Evolutionary conservation across 1,284 basidiomycete species (phyloP).

Genomic region (Porodaedalea pini): DNA sequence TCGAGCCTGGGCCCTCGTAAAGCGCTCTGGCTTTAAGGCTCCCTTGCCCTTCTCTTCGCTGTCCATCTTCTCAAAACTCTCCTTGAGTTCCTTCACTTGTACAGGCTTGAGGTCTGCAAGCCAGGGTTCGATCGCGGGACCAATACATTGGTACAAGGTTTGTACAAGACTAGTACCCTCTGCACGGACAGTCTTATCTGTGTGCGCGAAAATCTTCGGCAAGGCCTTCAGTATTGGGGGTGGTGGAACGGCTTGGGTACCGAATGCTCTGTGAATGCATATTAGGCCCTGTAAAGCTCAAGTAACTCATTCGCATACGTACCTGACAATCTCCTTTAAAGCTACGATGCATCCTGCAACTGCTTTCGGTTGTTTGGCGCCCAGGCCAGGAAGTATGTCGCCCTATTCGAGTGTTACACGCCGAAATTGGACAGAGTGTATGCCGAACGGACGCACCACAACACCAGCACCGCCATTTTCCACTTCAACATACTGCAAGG

Average conservation of each 20-base stretch:
- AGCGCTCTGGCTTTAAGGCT: slow-evolving; percentile 71
- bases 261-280: slow-evolving; percentile 62
- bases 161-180: slow-evolving; percentile 83
- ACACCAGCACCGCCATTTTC: slow-evolving; percentile 88
- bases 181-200: slow-evolving; percentile 93
- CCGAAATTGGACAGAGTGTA: neutral
- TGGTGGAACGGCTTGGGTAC: slow-evolving; percentile 73
- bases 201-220: slow-evolving; percentile 93
- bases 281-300: neutral
- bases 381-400: slow-evolving; percentile 81
- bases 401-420: slow-evolving; percentile 46
- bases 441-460: slow-evolving; percentile 62
- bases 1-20: slow-evolving; percentile 76
- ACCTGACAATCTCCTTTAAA: slow-evolving; percentile 77
- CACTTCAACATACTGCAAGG: slow-evolving; percentile 89
- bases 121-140: slow-evolving; percentile 83
- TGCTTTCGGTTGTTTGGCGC: slow-evolving; percentile 92
- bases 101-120: slow-evolving; percentile 95
- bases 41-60: slow-evolving; percentile 82
- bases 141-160: slow-evolving; percentile 85
- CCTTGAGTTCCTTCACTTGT: slow-evolving; percentile 95
- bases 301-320: slow-evolving; percentile 26
- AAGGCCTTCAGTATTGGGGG: slow-evolving; percentile 81
- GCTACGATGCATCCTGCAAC: slow-evolving; percentile 81
- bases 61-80: slow-evolving; percentile 84